Conservation (phyloP, 805 yeast species). For the Priceomyces fermenticarens region DNA sequence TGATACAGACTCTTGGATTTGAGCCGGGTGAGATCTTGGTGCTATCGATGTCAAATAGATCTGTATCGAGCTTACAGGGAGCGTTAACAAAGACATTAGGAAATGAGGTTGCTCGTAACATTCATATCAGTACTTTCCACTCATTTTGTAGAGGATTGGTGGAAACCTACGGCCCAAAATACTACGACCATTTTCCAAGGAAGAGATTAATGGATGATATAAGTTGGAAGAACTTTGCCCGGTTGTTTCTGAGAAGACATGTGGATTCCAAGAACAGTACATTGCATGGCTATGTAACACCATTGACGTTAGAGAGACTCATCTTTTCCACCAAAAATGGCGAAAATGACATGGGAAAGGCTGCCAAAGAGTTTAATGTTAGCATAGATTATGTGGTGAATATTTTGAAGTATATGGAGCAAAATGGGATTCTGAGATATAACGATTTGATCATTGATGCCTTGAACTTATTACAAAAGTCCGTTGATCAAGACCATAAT, state of each 20-base stretch:
- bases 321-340: conserved; percentile 22
- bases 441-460: conserved; percentile 35
- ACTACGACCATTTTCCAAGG: conserved; percentile 10
- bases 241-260: conserved; percentile 34
- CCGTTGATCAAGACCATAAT: conserved; percentile 9
- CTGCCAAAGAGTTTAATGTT: conserved; percentile 20
- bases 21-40: conserved; percentile 57
- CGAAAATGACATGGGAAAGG: conserved; percentile 16
- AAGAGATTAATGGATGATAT: conserved; percentile 49
- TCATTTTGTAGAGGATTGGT: conserved; percentile 54
- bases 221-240: conserved; percentile 44
- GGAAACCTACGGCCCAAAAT: conserved; percentile 28
- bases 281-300: conserved; percentile 20
- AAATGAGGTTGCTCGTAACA: conserved; percentile 21
- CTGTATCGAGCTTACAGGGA: conserved; percentile 49
- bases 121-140: conserved; percentile 60
- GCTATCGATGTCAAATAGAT: conserved; percentile 65
- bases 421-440: conserved; percentile 33
- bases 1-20: conserved; percentile 35
- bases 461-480: conserved; percentile 21
- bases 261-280: conserved; percentile 22
- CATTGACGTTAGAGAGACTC: conserved; percentile 21
- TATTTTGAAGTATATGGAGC: conserved; percentile 26
- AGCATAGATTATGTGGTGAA: conserved; percentile 24
- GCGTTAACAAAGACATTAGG: conserved; percentile 34